These are phyloP conservation scores for Diutina siamensis DNA, from an alignment of 1,139 yeast species.

Conservation along the genomic window DNA sequence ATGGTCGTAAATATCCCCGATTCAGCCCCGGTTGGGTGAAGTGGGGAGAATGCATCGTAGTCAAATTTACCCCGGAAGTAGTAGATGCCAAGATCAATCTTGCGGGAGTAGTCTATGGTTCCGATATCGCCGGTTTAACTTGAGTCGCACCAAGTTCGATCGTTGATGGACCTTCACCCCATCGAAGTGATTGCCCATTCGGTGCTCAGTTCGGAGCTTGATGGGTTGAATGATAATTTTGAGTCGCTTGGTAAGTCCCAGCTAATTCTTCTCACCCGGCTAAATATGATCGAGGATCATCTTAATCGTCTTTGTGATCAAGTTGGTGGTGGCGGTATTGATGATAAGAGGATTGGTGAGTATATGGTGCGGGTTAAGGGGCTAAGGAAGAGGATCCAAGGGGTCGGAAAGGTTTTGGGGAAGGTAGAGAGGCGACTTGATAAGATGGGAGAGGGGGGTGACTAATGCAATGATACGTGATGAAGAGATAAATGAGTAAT, in stretches of 20 bases:
- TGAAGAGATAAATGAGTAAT: no score
- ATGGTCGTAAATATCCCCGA: no score
- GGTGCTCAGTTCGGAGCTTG: conserved; percentile 41
- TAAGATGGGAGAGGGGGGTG: neutral
- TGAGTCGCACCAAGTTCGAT: no score
- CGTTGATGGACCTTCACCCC: conserved; percentile 30
- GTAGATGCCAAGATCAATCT: no score
- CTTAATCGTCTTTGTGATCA: conserved; percentile 17
- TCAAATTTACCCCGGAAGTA: no score
- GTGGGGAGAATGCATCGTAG: no score
- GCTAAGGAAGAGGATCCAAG: conserved; percentile 23
- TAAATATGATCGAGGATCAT: conserved; percentile 31
- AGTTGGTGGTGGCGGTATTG: conserved; percentile 10
- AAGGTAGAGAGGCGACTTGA: conserved; percentile 19
- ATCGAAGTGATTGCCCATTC: conserved; percentile 47
- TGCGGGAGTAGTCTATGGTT: no score
- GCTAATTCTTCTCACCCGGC: conserved; percentile 36
- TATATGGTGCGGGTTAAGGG: conserved; percentile 17
- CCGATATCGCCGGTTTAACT: no score
- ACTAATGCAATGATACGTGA: no score
- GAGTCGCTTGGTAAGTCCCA: conserved; percentile 48
- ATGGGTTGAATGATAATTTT: conserved; percentile 37
- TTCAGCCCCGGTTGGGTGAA: no score
- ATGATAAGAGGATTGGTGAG: conserved; percentile 11
- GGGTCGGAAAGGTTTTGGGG: conserved; percentile 19